Percentiles rank a stretch among this genome's conserved stretches.
Conservation (phyloP, 2,329 filamentous ascomycete species). For the Scedosporium dehoogii region DNA sequence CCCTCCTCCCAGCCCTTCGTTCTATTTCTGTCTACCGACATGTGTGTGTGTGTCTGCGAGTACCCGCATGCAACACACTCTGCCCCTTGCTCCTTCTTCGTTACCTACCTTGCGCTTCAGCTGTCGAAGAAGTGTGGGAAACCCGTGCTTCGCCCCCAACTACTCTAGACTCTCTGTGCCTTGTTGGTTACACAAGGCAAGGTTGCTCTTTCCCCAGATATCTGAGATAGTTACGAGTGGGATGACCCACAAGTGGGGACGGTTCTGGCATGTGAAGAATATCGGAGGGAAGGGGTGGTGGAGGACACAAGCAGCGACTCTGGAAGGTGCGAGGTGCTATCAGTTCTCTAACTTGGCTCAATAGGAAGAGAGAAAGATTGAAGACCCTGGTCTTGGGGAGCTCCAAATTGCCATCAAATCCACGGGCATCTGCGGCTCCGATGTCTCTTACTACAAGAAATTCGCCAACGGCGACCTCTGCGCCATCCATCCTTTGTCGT, state of each 20-base stretch:
- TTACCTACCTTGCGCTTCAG: slow-evolving; percentile 9
- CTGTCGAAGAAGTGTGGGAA: slow-evolving; percentile 10
- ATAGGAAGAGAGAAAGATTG: slow-evolving; percentile 41
- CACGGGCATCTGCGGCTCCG: slow-evolving; percentile 61
- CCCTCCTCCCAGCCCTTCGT: background rate
- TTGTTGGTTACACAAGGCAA: slow-evolving; percentile 4
- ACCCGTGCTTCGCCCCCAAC: slow-evolving; percentile 1
- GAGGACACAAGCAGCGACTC: slow-evolving; percentile 8
- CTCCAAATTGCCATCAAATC: slow-evolving; percentile 56
- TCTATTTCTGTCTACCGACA: background rate
- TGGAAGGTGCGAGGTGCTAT: slow-evolving; percentile 10
- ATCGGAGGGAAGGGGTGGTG: slow-evolving; percentile 8
- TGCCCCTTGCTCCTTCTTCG: background rate
- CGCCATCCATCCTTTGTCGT: slow-evolving; percentile 52
- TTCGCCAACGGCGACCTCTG: slow-evolving; percentile 63
- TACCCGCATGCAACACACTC: background rate
- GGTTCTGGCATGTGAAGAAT: background rate
- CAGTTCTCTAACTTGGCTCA: slow-evolving; percentile 4
- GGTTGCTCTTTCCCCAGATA: background rate
- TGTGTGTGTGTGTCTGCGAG: background rate
- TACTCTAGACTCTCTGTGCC: background rate
- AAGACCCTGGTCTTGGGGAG: slow-evolving; percentile 38
- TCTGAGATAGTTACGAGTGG: background rate
- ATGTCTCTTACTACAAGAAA: slow-evolving; percentile 63
- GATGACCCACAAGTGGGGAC: background rate